Evolutionary conservation across 2,329 filamentous ascomycete genomes (phyloP), one percentile per base, ranked within the genome.

Genomic region (Penicillium palitans): DNA sequence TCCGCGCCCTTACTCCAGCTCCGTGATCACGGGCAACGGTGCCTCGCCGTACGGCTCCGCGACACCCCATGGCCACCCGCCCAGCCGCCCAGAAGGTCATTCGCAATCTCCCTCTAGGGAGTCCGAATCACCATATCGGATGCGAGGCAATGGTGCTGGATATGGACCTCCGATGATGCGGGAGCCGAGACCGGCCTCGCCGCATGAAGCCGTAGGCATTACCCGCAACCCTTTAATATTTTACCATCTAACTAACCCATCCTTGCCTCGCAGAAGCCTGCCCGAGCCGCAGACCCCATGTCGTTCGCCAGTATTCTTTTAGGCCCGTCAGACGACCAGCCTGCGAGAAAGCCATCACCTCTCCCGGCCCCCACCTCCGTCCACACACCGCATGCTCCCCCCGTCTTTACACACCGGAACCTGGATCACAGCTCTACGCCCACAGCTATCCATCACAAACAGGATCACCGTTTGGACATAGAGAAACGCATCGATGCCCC

Each of bases 271-370:
- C 73, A 92, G 84, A 89, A 89, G 50, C 85, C 89, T 1, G 87
- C 85, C 66, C 87, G 92, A 73, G 83, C 88, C 41, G 88, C 89
- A 58, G 90, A 96, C 72, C 90, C 93, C 53, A 97, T 97, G 93
- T 95, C 93, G 6, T 95, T 98, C 71, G 95, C 91, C 65, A 97
- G 93, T 72, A 96, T 98, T 59, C 87, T 98, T 44, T 93, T 91
- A 4, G 92, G 86, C 65, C 83, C 90, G 55, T 88, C 91, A 56
- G 87, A 89, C 53, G 81, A 85, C 17, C 75, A 70, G 63, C 67
- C 73, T 40, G 79, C 81, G 6, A 81, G 83, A 8, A 82, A 79
- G 64, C 72, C 77, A 13, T 79, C 78, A 44, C 79, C 81, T 33
- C 78, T 78, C 2, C 69, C 77, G 21, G 69, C 62, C 42, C 55